Evolutionary conservation across 2,329 filamentous ascomycete genomes (phyloP), one percentile per base, ranked within the genome.

Genomic region (Penicillium digitatum): DNA sequence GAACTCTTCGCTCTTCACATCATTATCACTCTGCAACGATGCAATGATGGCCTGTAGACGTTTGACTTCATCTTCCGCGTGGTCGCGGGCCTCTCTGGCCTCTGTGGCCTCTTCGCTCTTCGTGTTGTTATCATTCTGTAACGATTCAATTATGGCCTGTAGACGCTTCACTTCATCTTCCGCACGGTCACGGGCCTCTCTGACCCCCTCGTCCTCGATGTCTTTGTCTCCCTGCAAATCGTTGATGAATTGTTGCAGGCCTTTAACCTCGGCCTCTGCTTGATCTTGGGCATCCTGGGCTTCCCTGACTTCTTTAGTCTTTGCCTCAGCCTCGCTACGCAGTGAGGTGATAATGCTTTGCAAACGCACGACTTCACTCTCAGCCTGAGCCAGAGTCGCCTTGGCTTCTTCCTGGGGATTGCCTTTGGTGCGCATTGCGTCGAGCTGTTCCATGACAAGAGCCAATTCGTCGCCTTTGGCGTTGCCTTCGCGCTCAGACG

Each of bases 321-420:
- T 35, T 57, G 69, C 50, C 14, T 69, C 67, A 5, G 72, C 63
- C 22, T 76, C 64, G 11, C 54, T 62, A 29, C 73, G 66, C 6
- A 72, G 64, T 16, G 71, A 74, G 34, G 83, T 78, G 7, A 88
- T 68, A 62, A 87, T 81, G 16, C 81, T 79, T 50, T 80, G 76
- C 43, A 73, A 52, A 37, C 63, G 67, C 38, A 60, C 58, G 24
- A 72, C 55, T 55, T 73, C 68, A 6, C 67, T 66, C 58, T 72
- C 69, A 5, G 67, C 62, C 52, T 67, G 60, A 45, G 59, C 58
- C 56, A 66, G 61, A 38, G 68, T 62, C 57, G 58, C 51, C 62
- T 67, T 57, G 59, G 64, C 46, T 70, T 67, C 56, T 67, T 69
- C 59, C 71, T 71, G 42, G 60, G 66, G 43, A 70, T 67, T 51